phyloP scores from a whole-genome alignment of 495 filamentous ascomycete genomes.

The Cudoniella acicularis region DNA sequence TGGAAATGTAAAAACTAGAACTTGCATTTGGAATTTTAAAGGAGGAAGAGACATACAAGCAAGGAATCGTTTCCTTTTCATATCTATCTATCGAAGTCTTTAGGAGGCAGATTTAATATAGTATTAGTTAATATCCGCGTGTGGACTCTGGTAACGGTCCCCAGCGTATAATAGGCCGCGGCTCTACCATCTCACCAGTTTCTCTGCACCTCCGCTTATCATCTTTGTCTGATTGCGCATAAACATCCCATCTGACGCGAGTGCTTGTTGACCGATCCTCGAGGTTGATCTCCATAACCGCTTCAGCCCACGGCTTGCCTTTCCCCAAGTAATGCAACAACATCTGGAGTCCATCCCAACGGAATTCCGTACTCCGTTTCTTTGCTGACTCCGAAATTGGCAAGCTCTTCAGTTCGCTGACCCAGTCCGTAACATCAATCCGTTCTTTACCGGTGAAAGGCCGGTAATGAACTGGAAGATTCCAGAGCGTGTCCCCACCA shows the following conservation, averaged over 20 bases:
- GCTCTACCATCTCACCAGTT: conserved; percentile 4
- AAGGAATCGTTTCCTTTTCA: conserved; percentile 9
- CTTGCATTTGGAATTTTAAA: too few relatives aligned
- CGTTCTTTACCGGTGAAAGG: conserved; percentile 10
- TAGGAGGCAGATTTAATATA: conserved; percentile 8
- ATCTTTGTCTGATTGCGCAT: conserved; percentile 5
- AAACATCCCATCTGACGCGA: conserved; percentile 1
- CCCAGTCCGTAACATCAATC: conserved; percentile 11
- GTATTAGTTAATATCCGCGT: conserved; percentile 10
- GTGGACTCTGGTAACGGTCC: conserved; percentile 11
- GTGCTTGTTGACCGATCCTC: conserved; percentile 2
- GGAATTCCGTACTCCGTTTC: conserved; percentile 1
- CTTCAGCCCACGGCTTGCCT: conserved; percentile 11
- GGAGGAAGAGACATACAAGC: conserved; percentile 1
- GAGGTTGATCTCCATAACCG: conserved; percentile 6
- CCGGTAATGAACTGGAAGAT: conserved; percentile 14
- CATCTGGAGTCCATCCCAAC: conserved; percentile 11
- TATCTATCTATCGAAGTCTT: conserved; percentile 10
- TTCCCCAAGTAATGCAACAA: conserved; percentile 14
- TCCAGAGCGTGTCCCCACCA: conserved; percentile 8
- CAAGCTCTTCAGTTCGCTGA: conserved; percentile 10
- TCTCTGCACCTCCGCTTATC: conserved; percentile 1
- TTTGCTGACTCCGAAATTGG: conserved; percentile 8
- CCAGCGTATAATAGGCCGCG: conserved; percentile 4
- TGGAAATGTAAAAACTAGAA: too few relatives aligned